Evolutionary conservation across 805 yeast genomes (phyloP), one percentile per base, ranked within the genome.

Genomic region (Geotrichum ghanense): DNA sequence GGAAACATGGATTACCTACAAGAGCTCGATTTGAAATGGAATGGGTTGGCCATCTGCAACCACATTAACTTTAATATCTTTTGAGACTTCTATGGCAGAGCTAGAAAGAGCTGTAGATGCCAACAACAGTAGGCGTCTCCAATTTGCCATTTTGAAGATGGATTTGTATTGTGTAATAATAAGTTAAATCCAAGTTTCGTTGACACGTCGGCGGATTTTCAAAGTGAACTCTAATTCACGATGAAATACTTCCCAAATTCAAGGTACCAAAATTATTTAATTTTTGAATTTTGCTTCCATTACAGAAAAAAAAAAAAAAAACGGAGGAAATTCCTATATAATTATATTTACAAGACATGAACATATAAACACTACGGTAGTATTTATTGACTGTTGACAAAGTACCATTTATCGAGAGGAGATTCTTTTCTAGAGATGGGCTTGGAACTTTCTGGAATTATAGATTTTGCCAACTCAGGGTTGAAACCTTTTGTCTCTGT

Each of bases 361-460:
- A n/a, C n/a, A n/a, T n/a, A n/a, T n/a, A n/a, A n/a, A n/a, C n/a
- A n/a, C n/a, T n/a, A n/a, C n/a, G n/a, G n/a, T n/a, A 54, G 56
- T n/a, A 55, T 56, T 48, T 56, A 51, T 46, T 65, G 65, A 43
- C 73, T 72, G 43, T 73, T 85, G 64, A 90, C 89, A 80, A 79
- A 90, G 78, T 90, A 90, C 98, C 98, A 90, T 74, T 90, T 90
- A 78, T 90, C 97, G 65, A 90, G 72, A 48, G 96, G 86, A 71
- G 84, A 79, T 75, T 90, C 98, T 67, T 92, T 86, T 68, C 95
- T 94, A 53, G 95, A 96, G 64, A 89, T 88, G 53, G 89, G 76
- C 56, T 71, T 67, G 55, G 83, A 78, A 57, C 76, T 59, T 59
- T 85, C 94, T 49, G 76, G 74, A 57, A 96, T 94, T 49, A 86